A percentile compares a stretch with the other conserved stretches of the same genome.
These are phyloP conservation scores for Isatis tinctoria DNA, from an alignment of 345 rosid genomes.

Conservation along the genomic window DNA sequence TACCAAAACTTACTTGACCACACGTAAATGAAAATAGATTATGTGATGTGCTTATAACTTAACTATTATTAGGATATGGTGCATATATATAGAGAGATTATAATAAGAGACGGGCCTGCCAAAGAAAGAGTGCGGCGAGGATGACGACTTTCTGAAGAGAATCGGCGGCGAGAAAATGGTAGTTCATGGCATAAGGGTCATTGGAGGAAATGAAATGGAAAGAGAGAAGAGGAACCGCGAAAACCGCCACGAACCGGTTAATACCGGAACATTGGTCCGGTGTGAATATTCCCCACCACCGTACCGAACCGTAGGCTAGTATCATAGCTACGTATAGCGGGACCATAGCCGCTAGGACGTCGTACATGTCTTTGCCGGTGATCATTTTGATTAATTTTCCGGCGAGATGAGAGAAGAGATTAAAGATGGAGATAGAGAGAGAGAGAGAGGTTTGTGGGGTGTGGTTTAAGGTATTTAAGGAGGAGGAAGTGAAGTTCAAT, in stretches of 20 bases:
- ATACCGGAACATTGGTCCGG: slow-evolving; percentile 88
- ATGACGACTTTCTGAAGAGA: slow-evolving; percentile 71
- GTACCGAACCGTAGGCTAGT: slow-evolving; percentile 77
- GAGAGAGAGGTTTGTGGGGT: background rate
- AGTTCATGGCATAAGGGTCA: slow-evolving; percentile 73
- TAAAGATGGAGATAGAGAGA: background rate
- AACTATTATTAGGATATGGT: background rate
- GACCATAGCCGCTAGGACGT: slow-evolving; percentile 74
- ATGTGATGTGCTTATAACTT: background rate
- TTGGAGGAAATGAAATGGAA: slow-evolving; percentile 82
- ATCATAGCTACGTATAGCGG: slow-evolving; percentile 87
- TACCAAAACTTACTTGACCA: background rate
- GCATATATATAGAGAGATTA: background rate
- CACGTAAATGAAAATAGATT: background rate
- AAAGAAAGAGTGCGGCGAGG: slow-evolving; percentile 58
- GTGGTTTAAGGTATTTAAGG: slow-evolving; percentile 28
- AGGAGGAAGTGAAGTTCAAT: slow-evolving; percentile 14
- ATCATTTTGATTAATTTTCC: slow-evolving; percentile 43
- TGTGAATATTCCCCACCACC: slow-evolving; percentile 91
- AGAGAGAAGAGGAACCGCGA: slow-evolving; percentile 79
- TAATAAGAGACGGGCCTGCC: slow-evolving; percentile 43
- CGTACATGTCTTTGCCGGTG: slow-evolving; percentile 68
- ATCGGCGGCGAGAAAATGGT: slow-evolving; percentile 81
- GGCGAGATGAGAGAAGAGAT: slow-evolving; percentile 6
- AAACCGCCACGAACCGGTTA: slow-evolving; percentile 82